phyloP scores from a whole-genome alignment of 805 yeast genomes.

The Wickerhamiella musiphila region DNA sequence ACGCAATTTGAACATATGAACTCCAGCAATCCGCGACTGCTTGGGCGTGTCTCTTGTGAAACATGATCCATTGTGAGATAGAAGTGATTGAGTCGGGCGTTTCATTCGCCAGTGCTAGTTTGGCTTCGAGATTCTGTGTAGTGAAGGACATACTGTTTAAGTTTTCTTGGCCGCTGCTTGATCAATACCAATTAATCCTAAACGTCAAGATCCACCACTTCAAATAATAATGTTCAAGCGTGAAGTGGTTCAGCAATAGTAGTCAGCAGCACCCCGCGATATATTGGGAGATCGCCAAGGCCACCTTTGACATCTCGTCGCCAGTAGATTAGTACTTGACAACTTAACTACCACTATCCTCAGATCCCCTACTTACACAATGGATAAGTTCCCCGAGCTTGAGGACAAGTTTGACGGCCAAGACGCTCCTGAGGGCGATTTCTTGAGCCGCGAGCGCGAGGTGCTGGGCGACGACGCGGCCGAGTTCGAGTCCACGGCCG shows the following conservation, averaged over 20 bases:
- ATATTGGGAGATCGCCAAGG: no score
- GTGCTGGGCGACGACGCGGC: constrained; percentile 27
- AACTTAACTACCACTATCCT: no score
- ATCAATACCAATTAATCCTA: no score
- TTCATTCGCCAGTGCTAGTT: constrained; percentile 28
- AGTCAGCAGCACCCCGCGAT: no score
- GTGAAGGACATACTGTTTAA: constrained; percentile 15
- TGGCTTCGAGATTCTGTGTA: constrained; percentile 11
- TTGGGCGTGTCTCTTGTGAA: constrained; percentile 42
- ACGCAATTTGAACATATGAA: constrained; percentile 21
- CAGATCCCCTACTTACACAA: no score
- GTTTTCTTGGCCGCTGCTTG: no score
- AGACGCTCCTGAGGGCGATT: constrained; percentile 21
- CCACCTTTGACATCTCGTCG: no score
- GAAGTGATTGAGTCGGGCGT: constrained; percentile 58
- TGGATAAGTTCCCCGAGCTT: constrained; percentile 51
- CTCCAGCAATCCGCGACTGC: constrained; percentile 40
- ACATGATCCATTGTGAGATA: constrained; percentile 55
- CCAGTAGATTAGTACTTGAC: no score
- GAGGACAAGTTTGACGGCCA: constrained; percentile 24
- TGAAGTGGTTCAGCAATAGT: no score
- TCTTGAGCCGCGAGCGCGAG: constrained; percentile 26
- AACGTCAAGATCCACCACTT: no score
- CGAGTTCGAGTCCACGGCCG: constrained; percentile 18
- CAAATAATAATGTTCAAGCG: no score